Evolutionary conservation across 768 basidiomycete genomes (phyloP).

Genomic region (Mycena polygramma): DNA sequence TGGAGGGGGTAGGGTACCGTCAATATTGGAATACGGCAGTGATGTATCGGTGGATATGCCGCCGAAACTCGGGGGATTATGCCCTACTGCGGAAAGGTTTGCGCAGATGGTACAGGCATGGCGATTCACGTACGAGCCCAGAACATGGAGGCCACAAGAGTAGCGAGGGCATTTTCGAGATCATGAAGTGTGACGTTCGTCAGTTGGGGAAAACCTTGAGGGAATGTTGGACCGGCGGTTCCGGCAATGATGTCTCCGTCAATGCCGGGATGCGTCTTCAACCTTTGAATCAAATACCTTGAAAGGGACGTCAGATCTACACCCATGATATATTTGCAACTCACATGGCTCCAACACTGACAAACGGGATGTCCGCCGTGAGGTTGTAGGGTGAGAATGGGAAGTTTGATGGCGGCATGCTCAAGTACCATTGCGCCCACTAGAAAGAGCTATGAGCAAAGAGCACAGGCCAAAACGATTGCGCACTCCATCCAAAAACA

Average conservation of each 20-base stretch:
- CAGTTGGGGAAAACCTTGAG: neutral
- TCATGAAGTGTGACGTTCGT: neutral
- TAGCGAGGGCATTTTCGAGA: neutral
- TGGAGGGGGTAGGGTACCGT: neutral
- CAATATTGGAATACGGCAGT: too few species aligned
- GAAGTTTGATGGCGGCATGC: neutral
- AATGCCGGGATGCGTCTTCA: neutral
- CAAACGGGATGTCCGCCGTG: neutral
- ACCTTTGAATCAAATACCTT: neutral
- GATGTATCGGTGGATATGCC: neutral
- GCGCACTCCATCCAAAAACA: neutral
- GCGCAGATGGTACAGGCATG: neutral
- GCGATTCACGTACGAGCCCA: neutral
- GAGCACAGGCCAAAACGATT: neutral
- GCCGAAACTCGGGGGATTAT: neutral
- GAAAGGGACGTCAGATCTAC: neutral
- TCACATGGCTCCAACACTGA: neutral
- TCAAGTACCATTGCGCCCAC: neutral
- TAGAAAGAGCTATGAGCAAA: neutral
- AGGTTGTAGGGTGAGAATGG: neutral
- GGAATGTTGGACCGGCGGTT: too few species aligned
- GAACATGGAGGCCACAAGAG: neutral
- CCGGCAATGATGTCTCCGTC: too few species aligned
- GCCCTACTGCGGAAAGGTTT: neutral
- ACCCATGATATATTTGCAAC: neutral